phyloP scores from a whole-genome alignment of 106 monocot genomes.

The Amphibolis antarctica region DNA sequence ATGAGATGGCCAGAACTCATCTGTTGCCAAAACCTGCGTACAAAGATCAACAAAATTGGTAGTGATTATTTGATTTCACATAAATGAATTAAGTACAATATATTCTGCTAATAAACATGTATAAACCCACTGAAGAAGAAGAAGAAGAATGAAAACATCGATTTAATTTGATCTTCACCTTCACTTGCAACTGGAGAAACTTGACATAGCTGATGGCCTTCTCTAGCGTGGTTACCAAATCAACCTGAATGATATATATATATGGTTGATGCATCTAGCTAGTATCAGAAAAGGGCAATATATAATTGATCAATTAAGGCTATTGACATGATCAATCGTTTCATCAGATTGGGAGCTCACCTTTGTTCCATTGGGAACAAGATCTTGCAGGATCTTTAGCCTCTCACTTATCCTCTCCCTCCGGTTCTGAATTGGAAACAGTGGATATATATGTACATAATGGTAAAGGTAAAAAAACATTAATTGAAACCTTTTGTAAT shows the following conservation, averaged over 20 bases:
- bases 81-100: no score
- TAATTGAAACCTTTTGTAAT: background rate
- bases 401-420: conserved; percentile 79
- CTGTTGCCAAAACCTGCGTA: conserved; percentile 69
- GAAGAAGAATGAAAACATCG: background rate
- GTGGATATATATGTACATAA: background rate
- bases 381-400: conserved; percentile 83
- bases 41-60: background rate
- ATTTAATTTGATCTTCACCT: conserved; percentile 26
- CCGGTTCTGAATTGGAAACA: conserved; percentile 36
- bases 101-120: no score
- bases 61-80: no score
- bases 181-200: conserved; percentile 96
- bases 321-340: background rate
- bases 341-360: conserved; percentile 6
- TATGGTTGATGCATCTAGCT: background rate
- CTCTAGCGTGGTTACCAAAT: conserved; percentile 93
- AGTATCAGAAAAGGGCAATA: background rate
- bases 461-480: background rate
- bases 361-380: conserved; percentile 92
- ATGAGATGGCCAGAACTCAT: conserved; percentile 87
- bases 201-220: conserved; percentile 95
- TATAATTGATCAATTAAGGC: no score
- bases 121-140: no score
- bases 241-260: conserved; percentile 43